Conservation (phyloP, 495 filamentous ascomycete species). For the Symbiotaphrina buchneri region DNA sequence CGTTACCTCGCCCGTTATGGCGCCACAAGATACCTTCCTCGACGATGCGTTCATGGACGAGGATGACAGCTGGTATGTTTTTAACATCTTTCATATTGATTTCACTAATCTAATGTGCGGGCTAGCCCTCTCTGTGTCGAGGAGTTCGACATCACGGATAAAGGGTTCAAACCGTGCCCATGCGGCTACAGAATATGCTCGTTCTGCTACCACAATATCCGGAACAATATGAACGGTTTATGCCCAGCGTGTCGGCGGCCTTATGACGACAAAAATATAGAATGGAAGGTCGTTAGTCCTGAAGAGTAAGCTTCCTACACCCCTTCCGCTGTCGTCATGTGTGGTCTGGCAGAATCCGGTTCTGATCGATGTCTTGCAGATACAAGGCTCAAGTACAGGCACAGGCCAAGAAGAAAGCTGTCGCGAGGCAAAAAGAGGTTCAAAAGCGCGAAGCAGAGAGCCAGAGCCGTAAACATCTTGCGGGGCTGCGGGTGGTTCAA, state of each 20-base stretch:
- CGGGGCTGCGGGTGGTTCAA: constrained; percentile 86
- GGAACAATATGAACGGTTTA: constrained; percentile 79
- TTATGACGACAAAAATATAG: constrained; percentile 90
- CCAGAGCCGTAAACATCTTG: constrained; percentile 80
- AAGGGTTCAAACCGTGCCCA: constrained; percentile 91
- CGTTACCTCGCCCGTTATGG: constrained; percentile 30
- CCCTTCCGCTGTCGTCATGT: constrained; percentile 9
- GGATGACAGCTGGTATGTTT: neutral
- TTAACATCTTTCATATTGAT: neutral
- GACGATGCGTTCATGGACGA: constrained; percentile 77
- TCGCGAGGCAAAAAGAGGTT: constrained; percentile 78
- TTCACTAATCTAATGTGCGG: constrained; percentile 5
- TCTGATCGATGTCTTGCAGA: constrained; percentile 11
- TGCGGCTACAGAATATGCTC: constrained; percentile 99
- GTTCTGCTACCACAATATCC: constrained; percentile 99
- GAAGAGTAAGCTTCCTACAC: constrained; percentile 51
- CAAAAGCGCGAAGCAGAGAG: constrained; percentile 92
- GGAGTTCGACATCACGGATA: constrained; percentile 92
- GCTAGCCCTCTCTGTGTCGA: constrained; percentile 88
- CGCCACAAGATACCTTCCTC: constrained; percentile 85
- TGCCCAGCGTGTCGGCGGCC: constrained; percentile 89
- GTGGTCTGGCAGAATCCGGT: neutral
- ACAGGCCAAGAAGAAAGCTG: constrained; percentile 77
- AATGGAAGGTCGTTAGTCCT: constrained; percentile 78
- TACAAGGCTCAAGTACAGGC: constrained; percentile 75